A percentile compares a stretch with the other conserved stretches of the same genome.
phyloP scores from a whole-genome alignment of 2,329 filamentous ascomycete genomes.

The Lasiodiplodia hormozganensis region DNA sequence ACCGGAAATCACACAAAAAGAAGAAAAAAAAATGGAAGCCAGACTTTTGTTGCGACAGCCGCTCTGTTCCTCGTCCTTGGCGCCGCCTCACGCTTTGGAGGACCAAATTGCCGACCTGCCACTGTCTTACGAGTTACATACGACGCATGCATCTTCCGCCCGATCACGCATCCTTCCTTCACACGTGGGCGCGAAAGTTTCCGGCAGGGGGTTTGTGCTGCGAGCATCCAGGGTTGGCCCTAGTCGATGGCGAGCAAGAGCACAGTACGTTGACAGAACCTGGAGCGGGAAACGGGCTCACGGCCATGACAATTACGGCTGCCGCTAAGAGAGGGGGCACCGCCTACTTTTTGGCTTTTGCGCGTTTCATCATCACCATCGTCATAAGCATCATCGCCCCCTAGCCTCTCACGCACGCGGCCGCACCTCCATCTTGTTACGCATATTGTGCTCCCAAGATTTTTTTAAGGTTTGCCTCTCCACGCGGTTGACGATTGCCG shows the following conservation, averaged over 20 bases:
- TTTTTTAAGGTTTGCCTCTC: background rate
- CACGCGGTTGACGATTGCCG: constrained; percentile 22
- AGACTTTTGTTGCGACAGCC: constrained; percentile 7
- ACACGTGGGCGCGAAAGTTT: constrained; percentile 23
- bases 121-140: constrained; percentile 11
- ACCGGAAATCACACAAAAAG: constrained; percentile 10
- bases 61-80: background rate
- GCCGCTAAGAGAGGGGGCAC: background rate
- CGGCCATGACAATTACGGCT: constrained; percentile 6
- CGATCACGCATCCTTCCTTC: constrained; percentile 9
- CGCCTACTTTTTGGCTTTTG: constrained; percentile 1
- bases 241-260: background rate
- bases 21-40: constrained; percentile 18
- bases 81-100: background rate
- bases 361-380: constrained; percentile 13
- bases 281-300: constrained; percentile 1
- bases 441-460: background rate
- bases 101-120: constrained; percentile 7
- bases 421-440: background rate
- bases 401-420: constrained; percentile 11
- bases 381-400: background rate
- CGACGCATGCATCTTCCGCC: constrained; percentile 1
- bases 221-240: constrained; percentile 8
- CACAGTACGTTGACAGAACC: background rate
- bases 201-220: constrained; percentile 6